Percentiles rank a stretch among this genome's conserved stretches.
These are phyloP conservation scores for Pseudocercospora fijiensis DNA, from an alignment of 2,329 filamentous ascomycete species.

Conservation along the genomic window DNA sequence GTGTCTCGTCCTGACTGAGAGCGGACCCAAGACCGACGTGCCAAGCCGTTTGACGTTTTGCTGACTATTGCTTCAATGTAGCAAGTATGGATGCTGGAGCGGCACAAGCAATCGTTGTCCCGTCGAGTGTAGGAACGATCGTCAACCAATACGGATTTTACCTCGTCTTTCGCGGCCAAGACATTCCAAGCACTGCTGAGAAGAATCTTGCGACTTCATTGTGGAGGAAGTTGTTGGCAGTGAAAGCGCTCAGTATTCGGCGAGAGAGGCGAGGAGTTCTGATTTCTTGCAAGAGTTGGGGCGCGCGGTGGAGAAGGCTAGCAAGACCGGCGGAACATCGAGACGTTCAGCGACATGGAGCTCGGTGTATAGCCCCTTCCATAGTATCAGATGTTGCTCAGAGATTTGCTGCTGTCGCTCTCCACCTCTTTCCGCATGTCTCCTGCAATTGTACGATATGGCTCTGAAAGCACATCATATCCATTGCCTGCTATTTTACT, in stretches of 20 bases:
- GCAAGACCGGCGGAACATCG: no score
- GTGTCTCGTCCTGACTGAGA: conserved; percentile 2
- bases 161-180: background rate
- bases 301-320: no score
- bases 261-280: no score
- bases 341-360: background rate
- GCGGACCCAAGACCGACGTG: background rate
- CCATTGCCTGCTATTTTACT: background rate
- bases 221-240: background rate
- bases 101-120: background rate
- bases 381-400: no score
- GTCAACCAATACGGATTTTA: background rate
- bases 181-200: background rate
- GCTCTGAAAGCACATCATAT: background rate
- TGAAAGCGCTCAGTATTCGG: background rate
- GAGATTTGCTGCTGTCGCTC: background rate
- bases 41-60: background rate
- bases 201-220: background rate
- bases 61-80: no score
- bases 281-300: no score
- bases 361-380: background rate
- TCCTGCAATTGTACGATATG: background rate
- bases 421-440: background rate
- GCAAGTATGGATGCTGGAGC: background rate
- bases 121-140: background rate